A percentile compares a stretch with the other conserved stretches of the same genome.
Conservation (phyloP, 768 basidiomycete genomes). For the Serendipita vermifera region DNA sequence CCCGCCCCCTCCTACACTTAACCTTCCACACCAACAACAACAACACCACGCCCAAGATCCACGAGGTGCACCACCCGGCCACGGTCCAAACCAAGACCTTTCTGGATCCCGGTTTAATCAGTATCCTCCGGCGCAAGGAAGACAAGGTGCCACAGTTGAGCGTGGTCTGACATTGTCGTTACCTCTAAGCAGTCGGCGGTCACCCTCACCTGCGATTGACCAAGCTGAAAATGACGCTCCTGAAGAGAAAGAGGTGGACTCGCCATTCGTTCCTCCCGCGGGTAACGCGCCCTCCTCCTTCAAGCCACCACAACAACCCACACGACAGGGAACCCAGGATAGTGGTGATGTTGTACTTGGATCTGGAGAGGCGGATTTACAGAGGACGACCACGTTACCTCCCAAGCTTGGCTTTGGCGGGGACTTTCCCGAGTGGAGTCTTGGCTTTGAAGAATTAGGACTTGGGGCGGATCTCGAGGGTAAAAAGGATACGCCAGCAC, state of each 20-base stretch:
- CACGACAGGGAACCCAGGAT: neutral
- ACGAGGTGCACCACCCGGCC: neutral
- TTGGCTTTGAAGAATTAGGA: neutral
- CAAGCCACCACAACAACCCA: neutral
- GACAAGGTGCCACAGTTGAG: slow-evolving; percentile 2
- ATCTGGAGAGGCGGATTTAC: neutral
- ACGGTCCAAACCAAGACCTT: neutral
- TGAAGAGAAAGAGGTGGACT: neutral
- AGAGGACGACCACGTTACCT: neutral
- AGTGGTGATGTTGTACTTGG: slow-evolving; percentile 3
- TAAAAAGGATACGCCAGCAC: neutral
- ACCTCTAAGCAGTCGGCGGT: neutral
- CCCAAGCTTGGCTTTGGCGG: neutral
- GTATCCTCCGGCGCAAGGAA: too few relatives aligned
- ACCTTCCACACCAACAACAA: neutral
- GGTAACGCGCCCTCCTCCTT: neutral
- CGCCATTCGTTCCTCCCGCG: neutral
- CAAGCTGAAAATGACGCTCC: neutral
- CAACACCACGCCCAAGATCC: neutral
- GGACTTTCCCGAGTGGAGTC: neutral
- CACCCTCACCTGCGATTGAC: too few relatives aligned
- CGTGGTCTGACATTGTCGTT: slow-evolving; percentile 3
- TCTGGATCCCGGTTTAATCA: neutral
- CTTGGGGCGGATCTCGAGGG: too few relatives aligned
- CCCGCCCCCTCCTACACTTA: neutral